Percentiles rank a stretch among this genome's conserved stretches.
Evolutionary conservation across 176 grass and related monocot species (phyloP).

Genomic region (Neostapfia colusana): DNA sequence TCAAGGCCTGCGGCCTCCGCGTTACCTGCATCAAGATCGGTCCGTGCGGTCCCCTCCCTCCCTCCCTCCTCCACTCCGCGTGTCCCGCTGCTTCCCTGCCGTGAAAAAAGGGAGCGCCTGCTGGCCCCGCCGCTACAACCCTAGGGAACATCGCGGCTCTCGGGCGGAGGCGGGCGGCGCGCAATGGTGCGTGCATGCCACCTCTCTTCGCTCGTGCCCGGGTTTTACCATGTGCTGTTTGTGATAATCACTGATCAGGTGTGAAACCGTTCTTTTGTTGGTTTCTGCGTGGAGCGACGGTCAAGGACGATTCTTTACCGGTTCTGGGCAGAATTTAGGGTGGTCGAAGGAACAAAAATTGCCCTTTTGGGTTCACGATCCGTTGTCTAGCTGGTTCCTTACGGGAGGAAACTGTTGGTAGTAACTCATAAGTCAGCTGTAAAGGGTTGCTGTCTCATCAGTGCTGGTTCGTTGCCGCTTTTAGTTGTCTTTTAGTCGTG

Average conservation of each 20-base stretch:
- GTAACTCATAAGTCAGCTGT: background rate
- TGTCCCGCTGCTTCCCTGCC: too few species aligned
- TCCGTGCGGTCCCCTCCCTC: background rate
- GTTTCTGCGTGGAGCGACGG: constrained; percentile 21
- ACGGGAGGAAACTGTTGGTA: background rate
- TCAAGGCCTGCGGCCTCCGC: constrained; percentile 85
- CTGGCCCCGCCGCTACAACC: background rate
- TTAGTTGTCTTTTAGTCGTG: constrained; percentile 14
- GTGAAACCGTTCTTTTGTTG: constrained; percentile 33
- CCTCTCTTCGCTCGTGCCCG: background rate
- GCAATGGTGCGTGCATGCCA: background rate
- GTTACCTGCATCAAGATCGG: constrained; percentile 98
- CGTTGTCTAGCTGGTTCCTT: background rate
- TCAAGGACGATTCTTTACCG: background rate
- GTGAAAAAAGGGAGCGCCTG: too few species aligned
- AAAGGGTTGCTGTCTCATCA: constrained; percentile 11
- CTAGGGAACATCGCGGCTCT: constrained; percentile 2
- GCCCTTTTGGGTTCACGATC: constrained; percentile 14
- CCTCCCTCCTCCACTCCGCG: background rate
- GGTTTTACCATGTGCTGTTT: background rate
- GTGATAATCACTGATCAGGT: background rate
- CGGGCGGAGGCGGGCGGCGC: constrained; percentile 1
- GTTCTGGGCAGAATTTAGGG: constrained; percentile 3
- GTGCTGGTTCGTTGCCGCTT: constrained; percentile 5
- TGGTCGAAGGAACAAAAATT: background rate